Conservation (phyloP, 2,329 filamentous ascomycete species). For the Botryosphaeria dothidea region DNA sequence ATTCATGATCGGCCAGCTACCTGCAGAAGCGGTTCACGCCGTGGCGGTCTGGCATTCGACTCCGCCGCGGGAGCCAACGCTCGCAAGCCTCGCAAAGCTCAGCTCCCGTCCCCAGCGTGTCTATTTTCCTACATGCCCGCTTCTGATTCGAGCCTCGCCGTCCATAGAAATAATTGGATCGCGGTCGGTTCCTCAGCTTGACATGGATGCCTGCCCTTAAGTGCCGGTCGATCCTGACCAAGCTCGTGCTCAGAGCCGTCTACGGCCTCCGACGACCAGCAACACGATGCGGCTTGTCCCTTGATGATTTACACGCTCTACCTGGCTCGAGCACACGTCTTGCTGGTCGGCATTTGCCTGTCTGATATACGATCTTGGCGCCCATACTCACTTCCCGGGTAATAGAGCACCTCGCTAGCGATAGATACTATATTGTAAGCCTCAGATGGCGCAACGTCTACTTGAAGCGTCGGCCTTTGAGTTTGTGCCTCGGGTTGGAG, state of each 20-base stretch:
- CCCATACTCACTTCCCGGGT: neutral
- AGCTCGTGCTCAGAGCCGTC: slow-evolving; percentile 2
- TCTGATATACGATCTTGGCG: neutral
- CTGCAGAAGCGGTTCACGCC: slow-evolving; percentile 7
- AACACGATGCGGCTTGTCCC: neutral
- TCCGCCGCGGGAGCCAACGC: slow-evolving; percentile 9
- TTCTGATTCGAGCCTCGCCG: neutral
- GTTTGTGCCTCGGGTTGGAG: neutral
- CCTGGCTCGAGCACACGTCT: neutral
- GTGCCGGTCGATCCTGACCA: slow-evolving; percentile 12
- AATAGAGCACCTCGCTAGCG: neutral
- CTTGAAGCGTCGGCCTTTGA: neutral
- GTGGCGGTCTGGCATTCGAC: slow-evolving; percentile 6
- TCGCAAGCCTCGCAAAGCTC: slow-evolving; percentile 12
- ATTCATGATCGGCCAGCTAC: slow-evolving; percentile 13
- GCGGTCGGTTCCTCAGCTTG: neutral
- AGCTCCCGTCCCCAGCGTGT: slow-evolving; percentile 1
- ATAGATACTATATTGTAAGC: neutral
- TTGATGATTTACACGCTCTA: neutral
- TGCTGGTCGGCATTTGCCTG: slow-evolving; percentile 2
- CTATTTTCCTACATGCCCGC: neutral
- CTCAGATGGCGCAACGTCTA: neutral
- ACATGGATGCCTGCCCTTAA: slow-evolving; percentile 3
- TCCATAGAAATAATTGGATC: neutral
- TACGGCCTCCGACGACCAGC: neutral